Conservation (phyloP, 2,329 filamentous ascomycete genomes). For the Trichoderma semiorbis region DNA sequence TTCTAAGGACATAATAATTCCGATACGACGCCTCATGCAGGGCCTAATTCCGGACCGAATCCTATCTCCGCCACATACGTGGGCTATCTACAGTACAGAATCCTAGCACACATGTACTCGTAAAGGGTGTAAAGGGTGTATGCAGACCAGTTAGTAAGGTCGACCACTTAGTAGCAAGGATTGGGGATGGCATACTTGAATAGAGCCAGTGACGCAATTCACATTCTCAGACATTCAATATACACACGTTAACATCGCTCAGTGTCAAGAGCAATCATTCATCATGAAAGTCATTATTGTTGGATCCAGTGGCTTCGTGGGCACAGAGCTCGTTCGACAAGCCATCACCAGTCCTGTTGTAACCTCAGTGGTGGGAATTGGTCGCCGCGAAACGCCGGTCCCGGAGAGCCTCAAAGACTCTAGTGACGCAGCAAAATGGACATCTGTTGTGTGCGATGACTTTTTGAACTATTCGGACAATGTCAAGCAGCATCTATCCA, state of each 20-base stretch:
- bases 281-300: constrained; percentile 43
- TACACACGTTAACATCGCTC: background rate
- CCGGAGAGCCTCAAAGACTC: constrained; percentile 24
- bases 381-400: constrained; percentile 34
- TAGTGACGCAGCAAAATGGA: constrained; percentile 35
- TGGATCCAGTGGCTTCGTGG: constrained; percentile 43
- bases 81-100: background rate
- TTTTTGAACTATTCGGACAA: constrained; percentile 40
- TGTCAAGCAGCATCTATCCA: constrained; percentile 37
- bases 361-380: constrained; percentile 40
- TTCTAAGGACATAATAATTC: background rate
- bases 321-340: constrained; percentile 42
- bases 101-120: background rate
- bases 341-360: constrained; percentile 35
- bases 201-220: background rate
- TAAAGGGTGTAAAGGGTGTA: background rate
- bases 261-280: background rate
- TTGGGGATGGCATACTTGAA: background rate
- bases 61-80: background rate
- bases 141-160: background rate
- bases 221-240: background rate
- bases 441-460: constrained; percentile 37
- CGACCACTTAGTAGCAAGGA: background rate
- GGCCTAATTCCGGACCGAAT: background rate
- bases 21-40: background rate